Evolutionary conservation across 2,329 filamentous ascomycete genomes (phyloP).

Genomic region (Stachybotrys chlorohalonatus): DNA sequence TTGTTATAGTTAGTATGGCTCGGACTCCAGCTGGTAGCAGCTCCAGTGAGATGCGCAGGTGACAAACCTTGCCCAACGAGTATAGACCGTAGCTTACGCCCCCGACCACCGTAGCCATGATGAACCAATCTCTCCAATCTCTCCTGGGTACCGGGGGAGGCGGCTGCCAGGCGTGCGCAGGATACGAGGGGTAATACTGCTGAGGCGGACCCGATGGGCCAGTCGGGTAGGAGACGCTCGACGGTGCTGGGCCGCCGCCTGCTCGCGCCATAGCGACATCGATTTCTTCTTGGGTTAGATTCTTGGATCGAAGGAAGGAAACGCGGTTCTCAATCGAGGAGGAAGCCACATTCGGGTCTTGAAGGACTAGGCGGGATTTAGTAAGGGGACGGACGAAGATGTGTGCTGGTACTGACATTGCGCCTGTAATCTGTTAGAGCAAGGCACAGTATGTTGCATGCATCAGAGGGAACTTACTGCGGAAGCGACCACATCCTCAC

Average conservation of each 20-base stretch:
- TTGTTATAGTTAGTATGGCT: constrained; percentile 26
- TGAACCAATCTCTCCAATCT: constrained; percentile 99
- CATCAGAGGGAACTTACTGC: constrained; percentile 43
- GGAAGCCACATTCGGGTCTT: constrained; percentile 83
- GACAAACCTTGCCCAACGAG: constrained; percentile 67
- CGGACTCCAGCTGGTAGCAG: background rate
- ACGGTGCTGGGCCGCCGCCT: constrained; percentile 41
- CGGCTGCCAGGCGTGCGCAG: constrained; percentile 49
- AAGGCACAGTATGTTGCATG: background rate
- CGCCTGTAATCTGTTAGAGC: constrained; percentile 13
- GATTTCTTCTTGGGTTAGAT: constrained; percentile 93
- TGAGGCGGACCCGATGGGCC: constrained; percentile 33
- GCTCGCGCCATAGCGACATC: constrained; percentile 72
- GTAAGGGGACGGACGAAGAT: constrained; percentile 1
- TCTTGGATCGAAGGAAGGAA: constrained; percentile 91
- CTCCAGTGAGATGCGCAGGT: background rate
- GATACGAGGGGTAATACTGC: constrained; percentile 38
- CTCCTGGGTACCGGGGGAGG: constrained; percentile 59
- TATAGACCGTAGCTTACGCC: constrained; percentile 87
- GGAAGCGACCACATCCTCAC: constrained; percentile 84
- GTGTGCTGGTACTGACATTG: constrained; percentile 28
- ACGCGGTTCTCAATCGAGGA: constrained; percentile 90
- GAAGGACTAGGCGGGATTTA: constrained; percentile 56
- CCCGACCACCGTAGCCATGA: constrained; percentile 93
- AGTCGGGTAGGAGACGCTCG: constrained; percentile 31